Evolutionary conservation across 805 yeast species (phyloP).

Genomic region (Saccharomycopsis capsularis): DNA sequence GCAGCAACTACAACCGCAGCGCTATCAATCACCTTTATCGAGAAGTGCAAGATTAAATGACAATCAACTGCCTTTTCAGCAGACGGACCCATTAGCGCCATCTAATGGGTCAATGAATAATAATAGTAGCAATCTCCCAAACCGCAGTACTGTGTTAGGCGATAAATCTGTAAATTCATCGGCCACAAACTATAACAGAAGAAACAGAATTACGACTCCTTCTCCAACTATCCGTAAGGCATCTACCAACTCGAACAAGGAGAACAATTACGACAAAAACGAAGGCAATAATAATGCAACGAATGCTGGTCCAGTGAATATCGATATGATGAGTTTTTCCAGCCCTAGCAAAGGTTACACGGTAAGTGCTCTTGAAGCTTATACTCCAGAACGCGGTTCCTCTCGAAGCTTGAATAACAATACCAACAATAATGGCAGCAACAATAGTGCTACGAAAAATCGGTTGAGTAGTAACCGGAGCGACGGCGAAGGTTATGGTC

Average conservation of each 20-base stretch:
- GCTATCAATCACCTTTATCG: conserved; percentile 9
- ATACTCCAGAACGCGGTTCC: conserved; percentile 55
- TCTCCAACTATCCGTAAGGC: conserved; percentile 2
- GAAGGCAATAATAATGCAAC: background rate
- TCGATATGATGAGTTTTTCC: conserved; percentile 23
- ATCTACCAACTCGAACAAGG: conserved; percentile 7
- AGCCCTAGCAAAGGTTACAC: conserved; percentile 39
- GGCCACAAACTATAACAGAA: background rate
- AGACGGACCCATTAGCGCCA: background rate
- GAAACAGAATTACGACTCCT: conserved; percentile 11
- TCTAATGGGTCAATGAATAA: background rate
- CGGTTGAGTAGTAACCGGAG: conserved; percentile 10
- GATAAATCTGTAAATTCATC: background rate
- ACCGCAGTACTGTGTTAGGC: background rate
- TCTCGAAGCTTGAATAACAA: background rate
- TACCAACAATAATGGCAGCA: background rate
- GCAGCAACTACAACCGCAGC: conserved; percentile 21
- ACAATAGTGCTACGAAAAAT: too few relatives aligned
- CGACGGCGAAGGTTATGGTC: conserved; percentile 22
- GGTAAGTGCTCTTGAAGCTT: conserved; percentile 51
- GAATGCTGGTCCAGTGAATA: conserved; percentile 10
- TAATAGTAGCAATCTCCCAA: background rate
- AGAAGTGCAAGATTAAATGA: conserved; percentile 22
- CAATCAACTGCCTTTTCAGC: conserved; percentile 23
- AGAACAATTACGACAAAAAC: conserved; percentile 16